Conservation (phyloP, 2,329 filamentous ascomycete genomes). For the Aureobasidium mangrovei region DNA sequence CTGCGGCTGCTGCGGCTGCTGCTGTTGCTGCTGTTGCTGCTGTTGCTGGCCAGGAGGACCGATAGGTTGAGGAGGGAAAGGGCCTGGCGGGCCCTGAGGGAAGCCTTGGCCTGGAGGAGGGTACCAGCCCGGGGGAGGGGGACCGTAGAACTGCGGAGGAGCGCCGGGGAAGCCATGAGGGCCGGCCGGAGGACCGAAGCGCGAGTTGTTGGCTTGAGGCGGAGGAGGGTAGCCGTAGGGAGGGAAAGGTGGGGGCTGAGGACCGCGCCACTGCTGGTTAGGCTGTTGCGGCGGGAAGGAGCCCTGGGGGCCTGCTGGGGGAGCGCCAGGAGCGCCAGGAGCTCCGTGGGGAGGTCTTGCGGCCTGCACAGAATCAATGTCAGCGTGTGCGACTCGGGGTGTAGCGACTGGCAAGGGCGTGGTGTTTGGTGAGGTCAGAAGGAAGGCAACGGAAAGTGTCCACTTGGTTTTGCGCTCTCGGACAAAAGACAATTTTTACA, state of each 20-base stretch:
- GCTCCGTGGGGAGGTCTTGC: slow-evolving; percentile 20
- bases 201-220: slow-evolving; percentile 36
- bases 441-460: slow-evolving; percentile 99
- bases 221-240: slow-evolving; percentile 32
- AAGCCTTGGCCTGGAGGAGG: slow-evolving; percentile 55
- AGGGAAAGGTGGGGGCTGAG: slow-evolving; percentile 24
- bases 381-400: not conserved
- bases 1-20: too few species aligned
- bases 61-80: slow-evolving; percentile 34
- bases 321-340: slow-evolving; percentile 5
- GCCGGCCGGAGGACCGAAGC: slow-evolving; percentile 37
- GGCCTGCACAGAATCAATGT: slow-evolving; percentile 19
- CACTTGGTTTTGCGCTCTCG: slow-evolving; percentile 94
- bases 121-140: slow-evolving; percentile 59
- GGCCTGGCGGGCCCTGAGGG: slow-evolving; percentile 42
- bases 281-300: slow-evolving; percentile 25
- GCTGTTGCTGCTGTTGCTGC: slow-evolving; percentile 27
- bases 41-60: slow-evolving; percentile 43
- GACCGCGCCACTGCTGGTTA: slow-evolving; percentile 29
- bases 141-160: slow-evolving; percentile 48
- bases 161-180: slow-evolving; percentile 39
- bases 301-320: slow-evolving; percentile 18
- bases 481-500: slow-evolving; percentile 79
- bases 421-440: slow-evolving; percentile 60
- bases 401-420: not conserved